phyloP scores from a whole-genome alignment of 306 rosid genomes.

The Dryas drummondii region DNA sequence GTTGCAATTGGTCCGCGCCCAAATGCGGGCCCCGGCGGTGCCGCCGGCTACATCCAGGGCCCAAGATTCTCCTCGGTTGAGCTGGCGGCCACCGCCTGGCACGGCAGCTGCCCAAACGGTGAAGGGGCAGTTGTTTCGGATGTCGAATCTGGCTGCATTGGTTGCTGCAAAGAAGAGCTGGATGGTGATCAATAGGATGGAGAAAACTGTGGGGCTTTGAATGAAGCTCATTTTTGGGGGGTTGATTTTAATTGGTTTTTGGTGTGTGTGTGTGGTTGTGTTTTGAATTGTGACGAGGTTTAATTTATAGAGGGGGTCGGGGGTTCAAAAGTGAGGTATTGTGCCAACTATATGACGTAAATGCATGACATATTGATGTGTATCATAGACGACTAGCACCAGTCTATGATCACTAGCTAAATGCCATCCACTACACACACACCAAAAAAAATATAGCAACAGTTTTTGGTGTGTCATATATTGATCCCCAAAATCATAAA shows the following conservation, averaged over 20 bases:
- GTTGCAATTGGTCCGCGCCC: slow-evolving; percentile 21
- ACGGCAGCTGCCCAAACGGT: slow-evolving; percentile 25
- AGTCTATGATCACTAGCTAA: no score
- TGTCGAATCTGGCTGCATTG: slow-evolving; percentile 14
- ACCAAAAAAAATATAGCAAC: no score
- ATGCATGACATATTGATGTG: no score
- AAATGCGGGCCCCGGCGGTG: neutral
- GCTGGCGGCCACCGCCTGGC: slow-evolving; percentile 21
- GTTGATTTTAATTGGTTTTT: neutral
- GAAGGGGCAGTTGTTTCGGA: slow-evolving; percentile 20
- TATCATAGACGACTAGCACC: no score
- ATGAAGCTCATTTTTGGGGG: slow-evolving; percentile 28
- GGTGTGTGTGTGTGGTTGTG: neutral
- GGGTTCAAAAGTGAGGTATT: no score
- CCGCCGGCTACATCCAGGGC: neutral
- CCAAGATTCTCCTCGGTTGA: slow-evolving; percentile 13
- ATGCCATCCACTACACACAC: no score
- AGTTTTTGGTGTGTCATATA: no score
- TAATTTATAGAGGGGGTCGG: neutral
- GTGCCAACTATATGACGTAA: no score
- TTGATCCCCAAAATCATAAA: no score
- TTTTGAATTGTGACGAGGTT: neutral
- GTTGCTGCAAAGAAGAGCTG: slow-evolving; percentile 31
- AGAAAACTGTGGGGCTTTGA: slow-evolving; percentile 47
- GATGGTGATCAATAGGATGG: slow-evolving; percentile 23